Evolutionary conservation across 257 asterid genomes (phyloP), one percentile per base, ranked within the genome.

Genomic region (Euphrasia confusa): DNA sequence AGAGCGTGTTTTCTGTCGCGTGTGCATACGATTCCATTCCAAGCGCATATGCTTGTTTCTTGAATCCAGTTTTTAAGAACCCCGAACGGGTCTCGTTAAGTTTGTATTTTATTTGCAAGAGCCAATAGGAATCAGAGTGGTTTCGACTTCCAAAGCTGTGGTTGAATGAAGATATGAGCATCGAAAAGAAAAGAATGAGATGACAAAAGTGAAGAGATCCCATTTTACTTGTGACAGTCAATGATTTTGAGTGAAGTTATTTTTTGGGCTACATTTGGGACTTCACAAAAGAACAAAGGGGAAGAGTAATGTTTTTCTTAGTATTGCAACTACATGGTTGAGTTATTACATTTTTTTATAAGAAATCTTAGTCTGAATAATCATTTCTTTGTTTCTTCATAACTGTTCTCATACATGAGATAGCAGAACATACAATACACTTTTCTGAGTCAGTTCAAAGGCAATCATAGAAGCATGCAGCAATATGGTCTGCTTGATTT

Each of bases 21-120:
- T 68, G 95, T 69, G 60, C 98, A 91, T 57, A 79, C 64, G 60
- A 91, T 75, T 54, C 95, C 96, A 68, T 76, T 64, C 98, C 98
- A 91, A 26, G 79, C 50, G 66, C 98, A 91, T 18, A 84, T 60
- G 48, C 69, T 73, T 11, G 78, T 74, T 64, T 66, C 79, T 73
- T 72, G 72, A 64, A 78, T 61, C 98, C 98, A 91, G 75, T 62
- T 81, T 11, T 71, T 60, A 56, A 91, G 87, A 77, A 68, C 79
- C 45, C 82, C 81, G 12, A 65, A 63, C 3, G 89, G 89, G 74
- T 88, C n/a, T n/a, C 89, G 57, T 75, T 60, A 66, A 91, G 65
- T 60, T 81, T 72, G 11, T 92, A 81, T 68, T 86, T 91, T 65
- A 85, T 80, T 67, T 68, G 35, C 5, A 81, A 74, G 45, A 86